These are phyloP conservation scores for Herpetomonas samuelpessoai DNA, from an alignment of 208 protist genomes.

Conservation along the genomic window DNA sequence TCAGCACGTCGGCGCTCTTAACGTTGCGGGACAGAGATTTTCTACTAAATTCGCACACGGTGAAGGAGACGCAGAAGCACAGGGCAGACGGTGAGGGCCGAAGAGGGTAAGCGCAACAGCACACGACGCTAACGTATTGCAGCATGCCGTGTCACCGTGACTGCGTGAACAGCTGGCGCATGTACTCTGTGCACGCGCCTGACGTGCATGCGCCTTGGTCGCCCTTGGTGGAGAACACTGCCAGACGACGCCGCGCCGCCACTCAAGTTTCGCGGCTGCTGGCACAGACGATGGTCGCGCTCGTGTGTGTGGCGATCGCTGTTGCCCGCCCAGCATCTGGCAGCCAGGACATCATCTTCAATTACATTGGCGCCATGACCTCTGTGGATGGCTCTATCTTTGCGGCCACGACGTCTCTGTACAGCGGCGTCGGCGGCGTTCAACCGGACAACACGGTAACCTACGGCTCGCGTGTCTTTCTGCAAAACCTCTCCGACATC, in stretches of 20 bases:
- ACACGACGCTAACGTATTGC: too few species aligned
- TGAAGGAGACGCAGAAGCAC: background rate
- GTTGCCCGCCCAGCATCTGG: background rate
- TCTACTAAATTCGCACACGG: background rate
- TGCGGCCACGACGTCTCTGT: constrained; percentile 2
- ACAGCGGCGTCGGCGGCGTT: constrained; percentile 1
- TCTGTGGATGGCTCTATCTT: constrained; percentile 16
- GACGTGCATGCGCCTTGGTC: too few species aligned
- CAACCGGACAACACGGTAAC: background rate
- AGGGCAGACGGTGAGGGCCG: background rate
- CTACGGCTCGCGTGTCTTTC: constrained; percentile 4
- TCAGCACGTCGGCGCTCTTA: too few species aligned
- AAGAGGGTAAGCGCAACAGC: background rate
- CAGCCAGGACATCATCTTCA: background rate
- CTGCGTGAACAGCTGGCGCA: too few species aligned
- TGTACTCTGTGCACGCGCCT: too few species aligned
- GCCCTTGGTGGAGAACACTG: too few species aligned
- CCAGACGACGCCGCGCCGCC: too few species aligned
- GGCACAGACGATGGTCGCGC: too few species aligned
- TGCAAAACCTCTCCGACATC: background rate
- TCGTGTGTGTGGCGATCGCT: background rate
- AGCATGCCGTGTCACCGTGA: too few species aligned
- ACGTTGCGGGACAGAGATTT: too few species aligned
- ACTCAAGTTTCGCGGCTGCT: too few species aligned
- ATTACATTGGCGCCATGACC: constrained; percentile 1